Evolutionary conservation across 202 grass and related monocot species (phyloP), one percentile per base, ranked within the genome.

Genomic region (Zoysia matrella): DNA sequence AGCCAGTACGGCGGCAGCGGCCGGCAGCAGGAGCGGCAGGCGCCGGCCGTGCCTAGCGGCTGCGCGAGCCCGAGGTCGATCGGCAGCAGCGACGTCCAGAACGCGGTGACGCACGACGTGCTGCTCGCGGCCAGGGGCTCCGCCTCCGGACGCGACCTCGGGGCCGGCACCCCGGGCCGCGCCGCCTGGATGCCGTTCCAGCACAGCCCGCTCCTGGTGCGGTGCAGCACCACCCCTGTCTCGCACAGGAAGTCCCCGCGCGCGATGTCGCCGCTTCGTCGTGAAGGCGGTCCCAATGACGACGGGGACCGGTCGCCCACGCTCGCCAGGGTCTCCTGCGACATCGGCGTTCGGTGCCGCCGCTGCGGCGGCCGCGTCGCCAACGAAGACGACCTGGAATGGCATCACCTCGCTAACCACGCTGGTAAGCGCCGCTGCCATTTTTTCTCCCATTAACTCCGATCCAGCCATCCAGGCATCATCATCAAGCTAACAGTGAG

Each of bases 51-150:
- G 30, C 30, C 30, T 58, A 9, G 36, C 49, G 43, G 12, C 4
- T 92, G 83, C 14, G 87, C 83, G 45, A 95, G 87, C 84, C 93
- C 93, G 42, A 81, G 80, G 75, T 95, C 93, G 30, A 86, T 88
- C 1, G 90, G 86, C 14, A 95, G 90, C 67, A 80, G 65, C 36
- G 88, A 90, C 79, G 91, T 95, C 51, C 4, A 88, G 3, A 92
- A 80, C 76, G 75, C 93, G 3, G 79, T 84, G 15, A 84, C 90
- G 43, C 93, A 92, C n/a, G 90, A 90, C 75, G 83, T 82, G 71
- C 74, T 92, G 45, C 64, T 92, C 53, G 83, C 69, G 0, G 68
- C 83, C 50, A 80, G 85, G 85, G 71, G 69, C 54, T 57, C 82
- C 47, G 81, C 12, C 65, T 65, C 73, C 11, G 56, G 80, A 52